phyloP scores from a whole-genome alignment of 2,329 filamentous ascomycete species.

The Cercospora beticola region DNA sequence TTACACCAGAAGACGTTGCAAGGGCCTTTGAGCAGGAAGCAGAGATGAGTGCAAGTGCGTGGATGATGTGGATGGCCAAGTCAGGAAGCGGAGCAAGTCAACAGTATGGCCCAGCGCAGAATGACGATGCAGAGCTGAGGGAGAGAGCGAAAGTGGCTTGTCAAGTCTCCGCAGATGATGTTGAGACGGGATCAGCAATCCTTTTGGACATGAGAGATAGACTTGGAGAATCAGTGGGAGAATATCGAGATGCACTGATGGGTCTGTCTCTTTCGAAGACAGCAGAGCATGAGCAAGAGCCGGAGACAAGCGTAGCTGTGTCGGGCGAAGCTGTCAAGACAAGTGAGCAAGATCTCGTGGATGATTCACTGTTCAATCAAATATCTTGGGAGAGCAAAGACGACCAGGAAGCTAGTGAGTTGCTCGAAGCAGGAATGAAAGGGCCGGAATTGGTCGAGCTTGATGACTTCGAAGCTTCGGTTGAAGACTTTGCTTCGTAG shows the following conservation, averaged over 20 bases:
- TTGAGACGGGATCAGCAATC: constrained; percentile 20
- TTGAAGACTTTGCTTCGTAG: background rate
- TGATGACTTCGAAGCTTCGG: background rate
- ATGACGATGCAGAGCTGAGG: background rate
- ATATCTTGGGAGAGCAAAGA: background rate
- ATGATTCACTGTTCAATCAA: background rate
- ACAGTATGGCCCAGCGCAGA: background rate
- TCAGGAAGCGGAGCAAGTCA: background rate
- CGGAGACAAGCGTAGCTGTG: background rate
- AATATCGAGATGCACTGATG: constrained; percentile 13
- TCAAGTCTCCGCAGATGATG: constrained; percentile 13
- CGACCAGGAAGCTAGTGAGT: background rate
- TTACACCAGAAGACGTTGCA: constrained; percentile 13
- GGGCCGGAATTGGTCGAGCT: background rate
- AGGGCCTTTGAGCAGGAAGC: constrained; percentile 13
- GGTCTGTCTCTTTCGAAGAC: background rate
- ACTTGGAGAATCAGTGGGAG: constrained; percentile 16
- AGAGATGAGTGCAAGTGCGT: constrained; percentile 8
- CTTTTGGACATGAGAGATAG: constrained; percentile 16
- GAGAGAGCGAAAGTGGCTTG: background rate
- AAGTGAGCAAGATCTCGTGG: background rate
- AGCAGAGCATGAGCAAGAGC: background rate
- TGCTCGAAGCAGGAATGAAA: background rate
- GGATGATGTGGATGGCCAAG: background rate
- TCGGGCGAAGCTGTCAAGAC: background rate